Base-by-base conservation (phyloP, 2,329 filamentous ascomycete genomes). In the Hymenoscyphus scutula region DNA sequence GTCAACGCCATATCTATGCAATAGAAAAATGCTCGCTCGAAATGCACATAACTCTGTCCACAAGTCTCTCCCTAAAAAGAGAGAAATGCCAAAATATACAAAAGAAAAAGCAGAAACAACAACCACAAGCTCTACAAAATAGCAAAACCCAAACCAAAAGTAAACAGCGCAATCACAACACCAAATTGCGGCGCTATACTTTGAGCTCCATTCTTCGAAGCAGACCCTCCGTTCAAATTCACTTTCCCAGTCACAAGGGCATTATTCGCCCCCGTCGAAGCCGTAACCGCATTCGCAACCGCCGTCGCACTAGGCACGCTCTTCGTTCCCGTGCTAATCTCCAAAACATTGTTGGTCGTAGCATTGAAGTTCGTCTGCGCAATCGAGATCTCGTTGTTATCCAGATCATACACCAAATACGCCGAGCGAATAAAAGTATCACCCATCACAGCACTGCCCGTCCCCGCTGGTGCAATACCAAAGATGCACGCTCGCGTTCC, bases 371-470 rank as follows among this genome's bases (percentile, higher is more conserved):
- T 82, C 19, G 88, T 88, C 73, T 89, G 85, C 1, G 88, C 89
- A 34, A 92, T 76, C 1, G 86, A 88, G 67, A 92, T 86, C 75
- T 89, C 80, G 72, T 91, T 86, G 74, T 89, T 90, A 30, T 80
- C 84, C 25, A 91, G 78, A 72, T 92, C 89, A 72, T 90, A 92
- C 11, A 92, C 89, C 15, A 91, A 82, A 68, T 92, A 92, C 0
- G 89, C 89, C 38, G 86, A 89, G 56, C 89, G 81, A 60, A 92
- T 78, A 74, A 92, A 92, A 0, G 89, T 90, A 72, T 92, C 89
- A 17, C 89, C 89, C 30, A 92, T 77, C 1, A 91, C 84, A 53
- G 82, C 81, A n/a, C 82, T 82, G 32, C 81, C 78, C 1, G 74
- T 67, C 2, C 80, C 81, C 1, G 86, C 81, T 1, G 87, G 85